These are phyloP conservation scores for Tetrastigma voinierianum DNA, from an alignment of 164 flowering plant species.

Conservation along the genomic window DNA sequence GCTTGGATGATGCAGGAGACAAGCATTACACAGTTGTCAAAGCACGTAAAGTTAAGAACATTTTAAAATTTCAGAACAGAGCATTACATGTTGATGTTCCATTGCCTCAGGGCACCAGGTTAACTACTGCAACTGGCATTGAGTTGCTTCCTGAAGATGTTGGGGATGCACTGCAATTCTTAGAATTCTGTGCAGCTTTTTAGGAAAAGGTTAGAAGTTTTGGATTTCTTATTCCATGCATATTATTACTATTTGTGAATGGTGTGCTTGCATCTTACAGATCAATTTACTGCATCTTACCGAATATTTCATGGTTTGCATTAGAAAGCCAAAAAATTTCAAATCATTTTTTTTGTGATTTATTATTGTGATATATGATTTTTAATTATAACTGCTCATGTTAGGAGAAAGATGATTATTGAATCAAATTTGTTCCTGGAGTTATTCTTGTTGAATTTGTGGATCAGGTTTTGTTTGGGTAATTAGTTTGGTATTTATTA, in stretches of 20 bases:
- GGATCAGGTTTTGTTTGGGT: too few relatives aligned
- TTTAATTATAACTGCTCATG: too few relatives aligned
- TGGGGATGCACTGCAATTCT: conserved; percentile 80
- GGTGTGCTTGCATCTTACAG: too few relatives aligned
- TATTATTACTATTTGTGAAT: background rate
- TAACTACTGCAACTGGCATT: conserved; percentile 49
- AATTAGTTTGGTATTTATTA: too few relatives aligned
- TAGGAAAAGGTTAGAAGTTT: conserved; percentile 70
- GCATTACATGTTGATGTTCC: conserved; percentile 20
- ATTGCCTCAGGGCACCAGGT: conserved; percentile 51
- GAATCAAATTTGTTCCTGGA: too few relatives aligned
- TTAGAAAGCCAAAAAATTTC: too few relatives aligned
- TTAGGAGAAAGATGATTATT: too few relatives aligned
- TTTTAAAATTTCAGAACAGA: conserved; percentile 5
- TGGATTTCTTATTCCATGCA: background rate
- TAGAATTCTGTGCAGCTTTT: conserved; percentile 88
- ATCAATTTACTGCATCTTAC: too few relatives aligned
- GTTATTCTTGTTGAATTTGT: too few relatives aligned
- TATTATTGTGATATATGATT: too few relatives aligned
- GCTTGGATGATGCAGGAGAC: background rate
- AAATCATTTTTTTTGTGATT: too few relatives aligned
- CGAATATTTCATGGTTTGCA: too few relatives aligned
- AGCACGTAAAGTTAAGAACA: conserved; percentile 5
- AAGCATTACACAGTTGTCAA: conserved; percentile 10
- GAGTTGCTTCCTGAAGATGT: conserved; percentile 57